Evolutionary conservation across 108 stramenopile species (phyloP), one percentile per base, ranked within the genome.

Genomic region (Parmales sp.): DNA sequence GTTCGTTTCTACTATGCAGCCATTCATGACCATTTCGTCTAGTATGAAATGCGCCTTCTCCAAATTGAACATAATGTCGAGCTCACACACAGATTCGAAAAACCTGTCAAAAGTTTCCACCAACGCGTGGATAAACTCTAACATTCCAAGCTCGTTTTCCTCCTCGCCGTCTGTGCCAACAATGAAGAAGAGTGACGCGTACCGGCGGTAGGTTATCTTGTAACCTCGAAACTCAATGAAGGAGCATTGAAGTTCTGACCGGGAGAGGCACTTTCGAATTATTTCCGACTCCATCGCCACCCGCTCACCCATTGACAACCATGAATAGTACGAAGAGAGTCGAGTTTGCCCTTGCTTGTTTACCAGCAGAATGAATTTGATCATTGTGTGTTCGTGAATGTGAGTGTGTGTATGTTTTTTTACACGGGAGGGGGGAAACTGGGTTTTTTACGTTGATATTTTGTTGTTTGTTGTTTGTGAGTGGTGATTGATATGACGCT

Each of bases 21-120:
- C 94, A 80, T 95, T 93, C 84, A 88, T 85, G 7, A 95, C 92
- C 94, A 95, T 95, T 36, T 95, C 92, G 75, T 91, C 90, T 72
- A 97, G 76, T 37, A 97, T 75, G 73, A 95, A 97, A 71, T 97
- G 92, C 1, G 94, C 93, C 70, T 93, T 86, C 73, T 97, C 92
- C 65, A 97, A 63, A 69, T 94, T 92, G 76, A 94, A 97, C 92
- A 97, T 97, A 65, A 97, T 93, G 76, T 97, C 95, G 48, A 97
- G 83, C 72, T 93, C 91, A 67, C 91, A 93, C 74, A 90, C 87
- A 7, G 77, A 79, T 19, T 84, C 86, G 26, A 86, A 84, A 86
- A 85, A 89, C 48, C 82, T 81, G 78, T 92, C 94, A 82, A 92
- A 86, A 1, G 90, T 91, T 73, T 93, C 92, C 23, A 94, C 95